Percentiles rank a stretch among this genome's conserved stretches.
These are phyloP conservation scores for Pythium angustatum DNA, from an alignment of 352 stramenopile species.

Conservation along the genomic window DNA sequence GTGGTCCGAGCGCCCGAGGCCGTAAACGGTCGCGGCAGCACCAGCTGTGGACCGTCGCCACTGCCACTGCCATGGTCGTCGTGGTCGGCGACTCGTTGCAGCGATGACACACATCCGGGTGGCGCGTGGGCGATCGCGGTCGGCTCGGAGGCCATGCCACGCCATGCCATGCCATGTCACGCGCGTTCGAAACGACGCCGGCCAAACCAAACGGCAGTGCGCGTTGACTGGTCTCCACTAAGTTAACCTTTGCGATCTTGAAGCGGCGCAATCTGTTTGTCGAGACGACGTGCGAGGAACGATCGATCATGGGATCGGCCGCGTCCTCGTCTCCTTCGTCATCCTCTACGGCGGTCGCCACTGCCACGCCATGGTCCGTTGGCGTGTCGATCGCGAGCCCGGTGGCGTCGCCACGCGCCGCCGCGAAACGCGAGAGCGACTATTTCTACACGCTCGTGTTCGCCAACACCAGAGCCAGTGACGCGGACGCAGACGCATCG, in stretches of 20 bases:
- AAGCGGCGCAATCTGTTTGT: conserved; percentile 23
- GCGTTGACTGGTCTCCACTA: conserved; percentile 13
- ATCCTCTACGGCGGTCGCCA: not conserved
- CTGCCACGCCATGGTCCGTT: conserved; percentile 43
- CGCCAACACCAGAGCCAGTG: conserved; percentile 35
- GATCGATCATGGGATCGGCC: conserved; percentile 1
- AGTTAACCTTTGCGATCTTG: conserved; percentile 31
- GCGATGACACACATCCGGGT: conserved; percentile 40
- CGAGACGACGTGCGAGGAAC: not conserved
- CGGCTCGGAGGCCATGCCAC: conserved; percentile 26
- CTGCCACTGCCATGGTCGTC: not conserved
- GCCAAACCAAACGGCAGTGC: not conserved
- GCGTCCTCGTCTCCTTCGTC: not conserved
- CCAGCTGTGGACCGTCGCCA: no score
- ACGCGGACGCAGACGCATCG: conserved; percentile 8
- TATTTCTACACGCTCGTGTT: conserved; percentile 84
- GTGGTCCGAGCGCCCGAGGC: conserved; percentile 38
- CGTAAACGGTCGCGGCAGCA: conserved; percentile 48
- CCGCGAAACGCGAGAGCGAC: conserved; percentile 30
- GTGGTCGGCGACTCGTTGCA: not conserved
- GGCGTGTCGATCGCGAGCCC: conserved; percentile 44
- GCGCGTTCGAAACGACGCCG: conserved; percentile 16
- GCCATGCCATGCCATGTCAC: not conserved
- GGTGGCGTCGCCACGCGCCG: conserved; percentile 43
- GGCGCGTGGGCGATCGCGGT: conserved; percentile 41